phyloP scores from a whole-genome alignment of 2,329 filamentous ascomycete species.

The Cryphonectria carpinicola region DNA sequence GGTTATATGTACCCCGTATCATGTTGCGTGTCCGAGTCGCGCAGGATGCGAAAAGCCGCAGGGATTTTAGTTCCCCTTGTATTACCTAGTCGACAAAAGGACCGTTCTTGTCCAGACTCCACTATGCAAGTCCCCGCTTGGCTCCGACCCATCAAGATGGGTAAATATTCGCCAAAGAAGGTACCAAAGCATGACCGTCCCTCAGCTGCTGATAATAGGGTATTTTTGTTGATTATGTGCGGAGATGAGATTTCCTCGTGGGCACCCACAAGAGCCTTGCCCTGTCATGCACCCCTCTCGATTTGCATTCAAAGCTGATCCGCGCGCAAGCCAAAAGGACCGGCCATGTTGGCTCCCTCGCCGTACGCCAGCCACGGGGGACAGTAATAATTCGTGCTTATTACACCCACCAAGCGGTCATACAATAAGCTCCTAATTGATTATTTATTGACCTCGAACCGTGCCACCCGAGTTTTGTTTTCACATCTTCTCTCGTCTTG shows the following conservation, averaged over 20 bases:
- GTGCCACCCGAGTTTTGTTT: not conserved
- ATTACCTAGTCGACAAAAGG: slow-evolving; percentile 5
- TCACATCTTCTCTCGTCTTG: not conserved
- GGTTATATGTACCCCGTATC: not conserved
- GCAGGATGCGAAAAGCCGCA: not conserved
- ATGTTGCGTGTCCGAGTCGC: not conserved
- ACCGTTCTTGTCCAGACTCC: not conserved
- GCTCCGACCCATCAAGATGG: not conserved
- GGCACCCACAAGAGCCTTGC: not conserved
- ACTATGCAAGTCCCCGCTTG: not conserved
- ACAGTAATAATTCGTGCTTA: not conserved
- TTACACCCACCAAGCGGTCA: not conserved
- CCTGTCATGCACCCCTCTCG: not conserved
- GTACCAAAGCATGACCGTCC: not conserved
- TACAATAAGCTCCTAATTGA: not conserved
- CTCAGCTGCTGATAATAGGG: not conserved
- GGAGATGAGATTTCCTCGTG: not conserved
- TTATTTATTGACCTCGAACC: not conserved
- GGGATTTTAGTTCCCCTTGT: not conserved
- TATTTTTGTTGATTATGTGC: not conserved
- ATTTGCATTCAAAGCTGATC: not conserved
- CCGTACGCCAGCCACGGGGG: not conserved
- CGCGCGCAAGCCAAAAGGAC: not conserved
- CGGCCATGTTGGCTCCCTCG: not conserved
- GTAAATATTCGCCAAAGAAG: not conserved